Evolutionary conservation across 2,329 filamentous ascomycete species (phyloP).

Genomic region (Claviceps arundinis): DNA sequence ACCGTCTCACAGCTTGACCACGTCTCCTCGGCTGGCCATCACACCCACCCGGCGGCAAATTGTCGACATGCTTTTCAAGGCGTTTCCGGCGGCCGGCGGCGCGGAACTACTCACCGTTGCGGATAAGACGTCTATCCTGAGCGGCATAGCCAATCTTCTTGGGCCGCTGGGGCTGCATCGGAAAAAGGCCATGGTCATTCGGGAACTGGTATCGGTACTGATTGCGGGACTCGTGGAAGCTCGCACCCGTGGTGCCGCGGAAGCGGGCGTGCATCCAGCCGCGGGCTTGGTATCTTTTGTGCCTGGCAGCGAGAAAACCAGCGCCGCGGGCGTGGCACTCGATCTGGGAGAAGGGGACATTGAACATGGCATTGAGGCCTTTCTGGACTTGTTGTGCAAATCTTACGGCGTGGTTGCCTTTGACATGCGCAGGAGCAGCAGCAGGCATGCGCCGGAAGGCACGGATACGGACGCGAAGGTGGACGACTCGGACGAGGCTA

Average conservation of each 20-base stretch:
- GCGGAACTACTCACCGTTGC: conserved; percentile 56
- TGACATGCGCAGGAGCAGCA: conserved; percentile 19
- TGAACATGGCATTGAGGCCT: conserved; percentile 51
- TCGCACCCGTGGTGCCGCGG: conserved; percentile 83
- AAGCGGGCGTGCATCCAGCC: conserved; percentile 88
- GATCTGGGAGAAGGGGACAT: conserved; percentile 52
- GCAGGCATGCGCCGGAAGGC: background rate
- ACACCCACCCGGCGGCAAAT: conserved; percentile 50
- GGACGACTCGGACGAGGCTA: conserved; percentile 37
- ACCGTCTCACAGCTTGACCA: conserved; percentile 34
- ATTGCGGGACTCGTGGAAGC: conserved; percentile 81
- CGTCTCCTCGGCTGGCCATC: conserved; percentile 42
- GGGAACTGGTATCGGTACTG: conserved; percentile 71
- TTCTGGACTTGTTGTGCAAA: conserved; percentile 46
- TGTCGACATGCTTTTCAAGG: conserved; percentile 50
- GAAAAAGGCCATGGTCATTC: conserved; percentile 83
- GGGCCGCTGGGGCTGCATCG: conserved; percentile 66
- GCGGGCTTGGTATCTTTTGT: conserved; percentile 68
- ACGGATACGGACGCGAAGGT: background rate
- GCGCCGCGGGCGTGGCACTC: conserved; percentile 36
- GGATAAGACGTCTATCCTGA: conserved; percentile 66
- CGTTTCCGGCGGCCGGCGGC: conserved; percentile 52
- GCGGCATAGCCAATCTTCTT: conserved; percentile 78
- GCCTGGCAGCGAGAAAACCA: conserved; percentile 33
- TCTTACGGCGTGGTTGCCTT: conserved; percentile 51